phyloP scores from a whole-genome alignment of 73 alveolate genomes.

The Halteria grandinella region DNA sequence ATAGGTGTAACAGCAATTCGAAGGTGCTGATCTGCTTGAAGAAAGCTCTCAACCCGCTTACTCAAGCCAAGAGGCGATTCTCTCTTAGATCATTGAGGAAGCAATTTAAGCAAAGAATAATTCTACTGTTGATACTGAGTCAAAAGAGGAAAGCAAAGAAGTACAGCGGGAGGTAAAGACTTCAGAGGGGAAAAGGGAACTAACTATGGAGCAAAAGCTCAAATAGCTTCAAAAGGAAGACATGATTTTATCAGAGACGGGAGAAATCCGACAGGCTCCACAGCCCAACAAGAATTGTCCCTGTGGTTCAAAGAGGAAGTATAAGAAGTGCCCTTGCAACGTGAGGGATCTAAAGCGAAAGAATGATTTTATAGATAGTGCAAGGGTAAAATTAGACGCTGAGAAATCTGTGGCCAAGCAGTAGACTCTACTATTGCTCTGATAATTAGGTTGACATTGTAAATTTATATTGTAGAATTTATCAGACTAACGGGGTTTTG shows the following conservation, averaged over 20 bases:
- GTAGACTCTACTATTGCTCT: constrained; percentile 13
- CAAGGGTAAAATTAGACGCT: background rate
- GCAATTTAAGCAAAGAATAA: too few relatives aligned
- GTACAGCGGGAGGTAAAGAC: too few relatives aligned
- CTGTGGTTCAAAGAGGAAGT: constrained; percentile 51
- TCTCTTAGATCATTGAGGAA: too few relatives aligned
- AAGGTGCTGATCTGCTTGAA: too few relatives aligned
- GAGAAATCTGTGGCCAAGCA: background rate
- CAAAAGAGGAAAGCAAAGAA: too few relatives aligned
- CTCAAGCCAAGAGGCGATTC: too few relatives aligned
- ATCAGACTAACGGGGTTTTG: background rate
- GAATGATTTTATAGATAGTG: constrained; percentile 3
- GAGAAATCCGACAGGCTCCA: constrained; percentile 14
- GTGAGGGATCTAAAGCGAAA: constrained; percentile 1
- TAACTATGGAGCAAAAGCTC: constrained; percentile 32
- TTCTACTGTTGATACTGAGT: too few relatives aligned
- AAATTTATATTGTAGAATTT: too few relatives aligned
- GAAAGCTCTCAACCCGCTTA: too few relatives aligned
- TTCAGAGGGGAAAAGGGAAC: background rate
- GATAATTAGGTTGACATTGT: background rate
- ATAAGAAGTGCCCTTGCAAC: constrained; percentile 51
- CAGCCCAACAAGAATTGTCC: constrained; percentile 52
- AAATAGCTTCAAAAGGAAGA: constrained; percentile 8
- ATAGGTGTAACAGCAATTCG: too few relatives aligned
- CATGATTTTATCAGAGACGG: background rate